Conservation (phyloP, 192 early-diverging fungal genomes). For the Cladochytrium replicatum region DNA sequence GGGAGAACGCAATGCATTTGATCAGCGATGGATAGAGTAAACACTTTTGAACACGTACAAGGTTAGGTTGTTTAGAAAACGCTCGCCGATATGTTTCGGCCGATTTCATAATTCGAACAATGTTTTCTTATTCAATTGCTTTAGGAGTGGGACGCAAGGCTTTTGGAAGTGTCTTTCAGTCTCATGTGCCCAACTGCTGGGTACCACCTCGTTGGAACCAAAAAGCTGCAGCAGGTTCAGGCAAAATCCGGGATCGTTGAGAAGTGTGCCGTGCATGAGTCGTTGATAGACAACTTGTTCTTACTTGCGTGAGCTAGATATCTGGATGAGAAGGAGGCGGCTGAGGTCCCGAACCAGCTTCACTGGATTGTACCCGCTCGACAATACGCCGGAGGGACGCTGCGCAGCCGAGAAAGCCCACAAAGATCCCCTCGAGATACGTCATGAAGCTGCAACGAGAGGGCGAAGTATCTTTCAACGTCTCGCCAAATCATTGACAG, state of each 20-base stretch:
- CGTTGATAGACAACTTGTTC: too few species aligned
- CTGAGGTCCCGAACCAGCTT: too few species aligned
- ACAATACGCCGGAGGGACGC: constrained; percentile 52
- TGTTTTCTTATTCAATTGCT: too few species aligned
- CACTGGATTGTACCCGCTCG: constrained; percentile 85
- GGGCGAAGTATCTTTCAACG: constrained; percentile 83
- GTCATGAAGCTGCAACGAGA: constrained; percentile 97
- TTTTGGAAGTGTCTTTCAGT: constrained; percentile 67
- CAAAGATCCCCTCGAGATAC: constrained; percentile 48
- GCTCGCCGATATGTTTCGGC: too few species aligned
- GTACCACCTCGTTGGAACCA: constrained; percentile 86
- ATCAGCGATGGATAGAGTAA: constrained; percentile 84
- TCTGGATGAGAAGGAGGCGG: too few species aligned
- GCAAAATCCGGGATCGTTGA: constrained; percentile 72
- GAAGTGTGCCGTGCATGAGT: too few species aligned
- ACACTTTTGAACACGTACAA: constrained; percentile 46
- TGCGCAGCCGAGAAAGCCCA: constrained; percentile 59
- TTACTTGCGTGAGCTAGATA: too few species aligned
- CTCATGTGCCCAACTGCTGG: constrained; percentile 84
- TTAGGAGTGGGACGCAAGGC: constrained; percentile 85
- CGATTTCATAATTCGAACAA: constrained; percentile 49
- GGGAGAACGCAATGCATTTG: constrained; percentile 90
- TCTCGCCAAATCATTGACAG: too few species aligned
- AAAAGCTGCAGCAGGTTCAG: constrained; percentile 92
- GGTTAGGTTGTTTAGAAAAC: constrained; percentile 22